Evolutionary conservation across 2,329 filamentous ascomycete species (phyloP).

Genomic region (Aspergillus sp.): DNA sequence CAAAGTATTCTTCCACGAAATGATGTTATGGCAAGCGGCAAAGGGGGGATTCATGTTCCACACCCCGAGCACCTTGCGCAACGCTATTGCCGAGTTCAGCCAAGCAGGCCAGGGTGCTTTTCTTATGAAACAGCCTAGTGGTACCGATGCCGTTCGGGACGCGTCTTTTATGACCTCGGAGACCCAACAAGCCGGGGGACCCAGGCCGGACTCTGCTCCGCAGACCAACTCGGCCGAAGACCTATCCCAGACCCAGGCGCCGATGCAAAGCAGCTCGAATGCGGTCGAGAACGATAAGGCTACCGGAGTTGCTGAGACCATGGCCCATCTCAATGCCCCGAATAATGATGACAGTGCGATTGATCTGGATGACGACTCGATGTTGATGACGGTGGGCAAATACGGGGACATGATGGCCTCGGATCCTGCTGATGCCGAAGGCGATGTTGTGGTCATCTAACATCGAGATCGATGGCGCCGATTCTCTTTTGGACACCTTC

Average conservation of each 20-base stretch:
- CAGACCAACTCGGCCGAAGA: slow-evolving; percentile 17
- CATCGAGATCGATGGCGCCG: slow-evolving; percentile 5
- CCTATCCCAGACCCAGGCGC: slow-evolving; percentile 12
- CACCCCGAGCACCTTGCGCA: slow-evolving; percentile 35
- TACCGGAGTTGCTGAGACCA: slow-evolving; percentile 44
- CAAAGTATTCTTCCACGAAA: slow-evolving; percentile 93
- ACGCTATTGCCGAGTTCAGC: slow-evolving; percentile 22
- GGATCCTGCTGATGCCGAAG: slow-evolving; percentile 44
- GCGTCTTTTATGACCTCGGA: slow-evolving; percentile 18
- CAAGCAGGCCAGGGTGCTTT: slow-evolving; percentile 19
- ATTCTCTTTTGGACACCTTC: slow-evolving; percentile 11
- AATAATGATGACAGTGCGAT: slow-evolving; percentile 71
- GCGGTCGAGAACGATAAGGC: slow-evolving; percentile 41
- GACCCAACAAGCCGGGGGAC: slow-evolving; percentile 8
- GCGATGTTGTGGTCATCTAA: slow-evolving; percentile 46
- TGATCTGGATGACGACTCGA: slow-evolving; percentile 55
- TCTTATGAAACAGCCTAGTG: slow-evolving; percentile 20
- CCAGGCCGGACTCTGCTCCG: slow-evolving; percentile 19
- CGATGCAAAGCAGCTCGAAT: slow-evolving; percentile 16
- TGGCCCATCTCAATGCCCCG: slow-evolving; percentile 27
- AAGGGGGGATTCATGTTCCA: slow-evolving; percentile 80
- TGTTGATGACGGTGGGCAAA: slow-evolving; percentile 41
- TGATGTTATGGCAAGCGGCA: slow-evolving; percentile 85
- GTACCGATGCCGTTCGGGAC: slow-evolving; percentile 12
- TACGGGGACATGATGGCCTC: slow-evolving; percentile 47